Evolutionary conservation across 345 rosid species (phyloP), one percentile per base, ranked within the genome.

Genomic region (Syzygium aqueum): DNA sequence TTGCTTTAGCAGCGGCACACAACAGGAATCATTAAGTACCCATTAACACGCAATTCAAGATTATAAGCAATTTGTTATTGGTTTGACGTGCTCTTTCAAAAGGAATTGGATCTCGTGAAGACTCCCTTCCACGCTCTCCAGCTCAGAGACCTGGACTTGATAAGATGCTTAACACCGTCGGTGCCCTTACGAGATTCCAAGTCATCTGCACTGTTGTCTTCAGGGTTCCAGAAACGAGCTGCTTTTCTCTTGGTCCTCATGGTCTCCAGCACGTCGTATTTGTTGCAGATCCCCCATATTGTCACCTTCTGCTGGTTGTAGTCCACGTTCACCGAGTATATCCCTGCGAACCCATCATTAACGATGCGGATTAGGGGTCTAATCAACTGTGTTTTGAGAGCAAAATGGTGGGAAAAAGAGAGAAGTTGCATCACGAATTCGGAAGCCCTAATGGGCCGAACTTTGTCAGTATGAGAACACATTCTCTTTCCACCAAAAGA

Each of bases 281-380:
- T 97, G 93, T 97, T 95, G 92, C 98, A 97, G 49, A 97, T 96
- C 37, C 98, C 98, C 99, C 99, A 97, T 16, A 95, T 98, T 3
- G 94, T 94, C 90, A 94, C 98, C 90, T 96, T 97, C 78, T 96
- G 99, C 54, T 96, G 91, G 84, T 88, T 61, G 56, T 91, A 92
- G 65, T 97, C 96, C 59, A 96, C 95, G 67, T 91, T 93, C 84
- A 94, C 97, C 27, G 97, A 95, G 87, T 96, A 92, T 88, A 96
- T 96, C 57, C 98, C 99, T 97, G 93, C 78, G 61, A 27, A 43
- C 30, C 82, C 82, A 37, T 37, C 49, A 14, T 22, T 40, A 0
- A 37, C 5, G 14, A 33, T 73, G 10, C 27, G 82, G 82, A 73
- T 73, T 73, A 73, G 82, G 25, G 22, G 82, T 22, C 37, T 37